phyloP scores from a whole-genome alignment of 345 rosid species.

The Hibiscus trionum region DNA sequence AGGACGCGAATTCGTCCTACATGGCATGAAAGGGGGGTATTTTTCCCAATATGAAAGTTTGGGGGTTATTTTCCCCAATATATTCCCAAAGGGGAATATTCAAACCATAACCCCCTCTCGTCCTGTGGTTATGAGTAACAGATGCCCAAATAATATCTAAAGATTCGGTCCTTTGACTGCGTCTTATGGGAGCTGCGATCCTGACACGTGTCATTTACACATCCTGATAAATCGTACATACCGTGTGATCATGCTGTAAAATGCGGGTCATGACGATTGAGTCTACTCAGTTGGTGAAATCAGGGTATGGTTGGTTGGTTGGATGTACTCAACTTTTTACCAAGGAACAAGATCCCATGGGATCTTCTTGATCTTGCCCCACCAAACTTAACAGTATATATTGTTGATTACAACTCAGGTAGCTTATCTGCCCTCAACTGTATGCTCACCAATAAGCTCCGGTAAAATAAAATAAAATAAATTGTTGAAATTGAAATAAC shows the following conservation, averaged over 20 bases:
- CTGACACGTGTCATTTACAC: not conserved
- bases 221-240: not conserved
- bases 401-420: not conserved
- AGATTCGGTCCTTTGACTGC: not conserved
- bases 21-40: too few species aligned
- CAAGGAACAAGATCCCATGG: conserved; percentile 2
- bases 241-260: not conserved
- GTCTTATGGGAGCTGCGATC: not conserved
- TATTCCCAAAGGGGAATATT: too few species aligned
- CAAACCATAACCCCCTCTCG: too few species aligned
- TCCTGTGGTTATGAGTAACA: not conserved
- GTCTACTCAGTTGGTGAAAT: not conserved
- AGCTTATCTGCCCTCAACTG: not conserved
- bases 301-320: not conserved
- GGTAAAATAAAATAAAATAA: too few species aligned
- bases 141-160: not conserved
- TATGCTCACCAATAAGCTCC: not conserved
- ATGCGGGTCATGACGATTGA: not conserved
- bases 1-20: too few species aligned
- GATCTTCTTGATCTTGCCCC: not conserved
- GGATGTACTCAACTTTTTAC: not conserved
- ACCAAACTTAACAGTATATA: not conserved
- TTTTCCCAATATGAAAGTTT: too few species aligned
- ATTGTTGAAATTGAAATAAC: too few species aligned
- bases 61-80: too few species aligned